Conservation (phyloP, 2,329 filamentous ascomycete species). For the Colletotrichum truncatum region DNA sequence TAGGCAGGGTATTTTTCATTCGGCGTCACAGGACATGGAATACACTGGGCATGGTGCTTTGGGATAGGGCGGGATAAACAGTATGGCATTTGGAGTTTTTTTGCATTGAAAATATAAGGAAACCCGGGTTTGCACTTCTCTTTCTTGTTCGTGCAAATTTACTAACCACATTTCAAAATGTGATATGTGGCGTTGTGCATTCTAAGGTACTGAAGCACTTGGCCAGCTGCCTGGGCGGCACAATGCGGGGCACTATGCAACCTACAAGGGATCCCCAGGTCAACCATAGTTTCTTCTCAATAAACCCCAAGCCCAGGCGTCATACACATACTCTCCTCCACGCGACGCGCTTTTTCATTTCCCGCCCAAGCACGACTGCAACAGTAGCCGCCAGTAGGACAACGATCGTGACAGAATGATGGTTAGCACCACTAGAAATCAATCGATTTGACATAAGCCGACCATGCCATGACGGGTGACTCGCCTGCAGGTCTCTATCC, state of each 20-base stretch:
- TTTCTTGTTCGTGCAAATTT: neutral
- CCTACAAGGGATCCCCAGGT: constrained; percentile 10
- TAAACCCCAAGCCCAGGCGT: neutral
- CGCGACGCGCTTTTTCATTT: neutral
- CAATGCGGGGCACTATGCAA: constrained; percentile 17
- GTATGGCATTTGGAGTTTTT: constrained; percentile 29
- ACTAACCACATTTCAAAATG: neutral
- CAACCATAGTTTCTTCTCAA: constrained; percentile 9
- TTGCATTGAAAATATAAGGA: neutral
- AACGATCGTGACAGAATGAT: neutral
- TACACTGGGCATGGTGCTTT: neutral
- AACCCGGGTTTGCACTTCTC: neutral
- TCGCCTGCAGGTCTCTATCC: constrained; percentile 58
- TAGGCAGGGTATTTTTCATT: neutral
- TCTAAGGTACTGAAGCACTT: neutral
- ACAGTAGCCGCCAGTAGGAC: no score
- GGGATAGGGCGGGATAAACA: constrained; percentile 9
- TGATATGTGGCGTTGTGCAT: neutral
- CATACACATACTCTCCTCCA: neutral
- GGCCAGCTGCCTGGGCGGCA: neutral
- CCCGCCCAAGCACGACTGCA: neutral
- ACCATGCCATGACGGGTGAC: constrained; percentile 61
- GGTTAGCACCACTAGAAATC: neutral
- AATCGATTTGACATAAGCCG: neutral
- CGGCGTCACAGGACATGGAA: constrained; percentile 11